Evolutionary conservation across 768 basidiomycete genomes (phyloP).

Genomic region (Lentinula edodes): DNA sequence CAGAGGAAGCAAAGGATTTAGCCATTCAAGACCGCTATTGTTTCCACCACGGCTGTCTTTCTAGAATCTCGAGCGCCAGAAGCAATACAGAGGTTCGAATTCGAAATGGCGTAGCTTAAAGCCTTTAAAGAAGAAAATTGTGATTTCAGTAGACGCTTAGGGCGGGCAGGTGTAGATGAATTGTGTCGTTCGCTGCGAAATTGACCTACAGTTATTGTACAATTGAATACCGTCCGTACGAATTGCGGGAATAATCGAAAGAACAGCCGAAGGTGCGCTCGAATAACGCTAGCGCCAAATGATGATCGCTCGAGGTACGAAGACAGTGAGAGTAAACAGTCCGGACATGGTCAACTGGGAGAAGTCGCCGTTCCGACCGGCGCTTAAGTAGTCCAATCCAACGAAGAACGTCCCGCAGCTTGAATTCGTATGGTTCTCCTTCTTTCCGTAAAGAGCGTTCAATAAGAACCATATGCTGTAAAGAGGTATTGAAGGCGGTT

Average conservation of each 20-base stretch:
- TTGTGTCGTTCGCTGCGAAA: slow-evolving; percentile 36
- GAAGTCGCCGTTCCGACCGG: slow-evolving; percentile 21
- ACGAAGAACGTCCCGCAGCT: slow-evolving; percentile 88
- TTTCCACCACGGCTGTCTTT: slow-evolving; percentile 71
- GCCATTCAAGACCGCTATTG: slow-evolving; percentile 68
- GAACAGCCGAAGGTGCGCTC: slow-evolving; percentile 40
- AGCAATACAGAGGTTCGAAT: slow-evolving; percentile 86
- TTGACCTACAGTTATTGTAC: slow-evolving; percentile 62
- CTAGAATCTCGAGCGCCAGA: slow-evolving; percentile 71
- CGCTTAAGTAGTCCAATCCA: slow-evolving; percentile 63
- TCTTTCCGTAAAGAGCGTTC: slow-evolving; percentile 66
- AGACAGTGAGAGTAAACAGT: slow-evolving; percentile 85
- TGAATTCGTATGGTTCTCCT: slow-evolving; percentile 97
- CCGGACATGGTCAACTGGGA: slow-evolving; percentile 61
- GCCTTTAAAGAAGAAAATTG: slow-evolving; percentile 70
- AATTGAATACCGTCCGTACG: slow-evolving; percentile 40
- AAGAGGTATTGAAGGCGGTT: slow-evolving; percentile 73
- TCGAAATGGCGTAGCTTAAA: slow-evolving; percentile 62
- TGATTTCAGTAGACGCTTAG: slow-evolving; percentile 50
- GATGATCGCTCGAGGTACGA: slow-evolving; percentile 64
- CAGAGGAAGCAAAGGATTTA: not conserved
- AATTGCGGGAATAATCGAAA: slow-evolving; percentile 18
- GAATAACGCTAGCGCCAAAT: slow-evolving; percentile 46
- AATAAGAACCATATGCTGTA: slow-evolving; percentile 63
- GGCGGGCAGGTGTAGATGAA: slow-evolving; percentile 27